Base-by-base conservation (phyloP, 306 rosid species). In the Dryas drummondii region DNA sequence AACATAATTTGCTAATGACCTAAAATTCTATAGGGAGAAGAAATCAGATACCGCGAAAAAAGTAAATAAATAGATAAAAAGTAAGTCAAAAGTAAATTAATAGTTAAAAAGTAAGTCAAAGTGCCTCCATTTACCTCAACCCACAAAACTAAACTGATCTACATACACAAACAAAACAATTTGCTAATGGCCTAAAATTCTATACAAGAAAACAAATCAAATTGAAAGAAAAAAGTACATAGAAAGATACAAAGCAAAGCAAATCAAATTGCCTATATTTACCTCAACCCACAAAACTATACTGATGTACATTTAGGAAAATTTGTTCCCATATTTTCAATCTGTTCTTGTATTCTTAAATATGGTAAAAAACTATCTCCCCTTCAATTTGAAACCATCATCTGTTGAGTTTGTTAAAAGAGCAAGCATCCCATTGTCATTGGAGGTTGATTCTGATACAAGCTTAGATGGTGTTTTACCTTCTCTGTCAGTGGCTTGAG, bases 391-490 rank as follows among this genome's bases (percentile, higher is more conserved):
- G 9, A 41, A 53, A 32, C 5, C 66, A 58, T 82, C 81, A 91
- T 77, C 86, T 85, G 68, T 75, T 26, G 69, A 19, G 58, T 73
- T 75, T 63, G 69, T 61, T 62, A 89, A 66, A 55, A 91, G 87
- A 71, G 74, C 66, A 5, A 82, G 72, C 37, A 87, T 68, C 55
- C 82, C 97, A 2, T 61, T 72, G 80, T 71, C 69, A 62, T 56
- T 58, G 64, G 72, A 73, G 72, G 69, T 61, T 13, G 94, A 71
- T 78, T 78, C 82, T 40, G 83, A 79, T 51, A 84, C 87, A 66
- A 91, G 85, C 78, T 80, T 83, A 52, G 76, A 63, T 56, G 94
- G 88, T 40, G 88, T 84, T 76, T 81, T 86, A 66, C 88, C 94
- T 64, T 84, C 92, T 72, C 59, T 77, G 51, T 89, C 92, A n/a